A percentile compares a stretch with the other conserved stretches of the same genome.
Evolutionary conservation across 768 basidiomycete species (phyloP).

Genomic region (Lepiota brunneoincarnata): DNA sequence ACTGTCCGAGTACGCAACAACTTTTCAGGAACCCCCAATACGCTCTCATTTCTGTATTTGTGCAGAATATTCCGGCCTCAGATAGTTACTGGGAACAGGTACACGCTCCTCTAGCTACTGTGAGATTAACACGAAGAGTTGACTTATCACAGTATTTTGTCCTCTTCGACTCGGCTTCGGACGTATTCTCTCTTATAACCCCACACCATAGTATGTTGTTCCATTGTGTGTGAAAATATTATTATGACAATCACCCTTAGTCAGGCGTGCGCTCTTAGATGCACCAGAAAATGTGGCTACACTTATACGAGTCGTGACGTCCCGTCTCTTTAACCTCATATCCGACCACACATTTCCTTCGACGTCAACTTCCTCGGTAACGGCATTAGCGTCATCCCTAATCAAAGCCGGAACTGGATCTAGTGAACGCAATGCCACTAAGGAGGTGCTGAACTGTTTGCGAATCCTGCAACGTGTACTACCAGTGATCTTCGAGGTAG

Average conservation of each 20-base stretch:
- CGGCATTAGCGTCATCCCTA: slow-evolving; percentile 68
- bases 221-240: slow-evolving; percentile 1
- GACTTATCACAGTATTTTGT: slow-evolving; percentile 58
- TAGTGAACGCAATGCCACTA: slow-evolving; percentile 66
- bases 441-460: slow-evolving; percentile 90
- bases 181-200: slow-evolving; percentile 87
- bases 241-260: slow-evolving; percentile 35
- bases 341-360: slow-evolving; percentile 81
- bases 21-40: not conserved
- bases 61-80: slow-evolving; percentile 66
- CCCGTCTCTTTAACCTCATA: slow-evolving; percentile 70
- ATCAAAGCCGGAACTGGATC: slow-evolving; percentile 55
- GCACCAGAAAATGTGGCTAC: slow-evolving; percentile 87
- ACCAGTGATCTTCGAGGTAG: slow-evolving; percentile 84
- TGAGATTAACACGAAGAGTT: not conserved
- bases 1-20: slow-evolving; percentile 60
- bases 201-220: slow-evolving; percentile 72
- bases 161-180: slow-evolving; percentile 86
- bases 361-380: slow-evolving; percentile 48
- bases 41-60: slow-evolving; percentile 8
- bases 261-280: slow-evolving; percentile 76
- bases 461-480: slow-evolving; percentile 85
- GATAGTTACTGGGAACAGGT: slow-evolving; percentile 95
- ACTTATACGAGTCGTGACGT: slow-evolving; percentile 68
- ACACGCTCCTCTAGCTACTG: slow-evolving; percentile 18